Evolutionary conservation across 164 flowering plant genomes (phyloP).

Genomic region (Cinnamomum micranthum): DNA sequence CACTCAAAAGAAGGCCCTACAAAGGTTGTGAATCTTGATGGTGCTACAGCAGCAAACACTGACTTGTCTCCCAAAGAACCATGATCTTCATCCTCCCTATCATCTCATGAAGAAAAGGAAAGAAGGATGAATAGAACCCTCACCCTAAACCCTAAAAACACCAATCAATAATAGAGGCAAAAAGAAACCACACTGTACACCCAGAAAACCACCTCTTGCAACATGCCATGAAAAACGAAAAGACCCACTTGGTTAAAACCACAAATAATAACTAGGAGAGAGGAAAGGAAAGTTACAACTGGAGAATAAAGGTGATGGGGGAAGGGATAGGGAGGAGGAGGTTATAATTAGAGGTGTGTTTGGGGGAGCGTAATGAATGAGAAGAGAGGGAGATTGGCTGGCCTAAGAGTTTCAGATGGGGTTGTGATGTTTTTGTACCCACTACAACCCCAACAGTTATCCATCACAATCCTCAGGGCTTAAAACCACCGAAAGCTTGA

Average conservation of each 20-base stretch:
- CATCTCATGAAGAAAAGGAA: background rate
- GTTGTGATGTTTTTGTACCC: background rate
- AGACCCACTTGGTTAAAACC: constrained; percentile 12
- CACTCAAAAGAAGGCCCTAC: constrained; percentile 7
- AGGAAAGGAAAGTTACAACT: background rate
- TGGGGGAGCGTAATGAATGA: background rate
- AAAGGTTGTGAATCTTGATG: constrained; percentile 60
- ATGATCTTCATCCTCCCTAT: background rate
- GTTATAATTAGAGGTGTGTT: constrained; percentile 10
- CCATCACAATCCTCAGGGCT: constrained; percentile 48
- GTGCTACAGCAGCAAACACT: constrained; percentile 52
- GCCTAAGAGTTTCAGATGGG: background rate
- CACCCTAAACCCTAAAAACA: constrained; percentile 22
- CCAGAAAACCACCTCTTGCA: constrained; percentile 7
- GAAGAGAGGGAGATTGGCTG: background rate
- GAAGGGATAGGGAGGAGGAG: constrained; percentile 1
- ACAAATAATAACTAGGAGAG: too few relatives aligned
- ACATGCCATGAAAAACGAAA: constrained; percentile 8
- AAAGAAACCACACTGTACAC: constrained; percentile 6
- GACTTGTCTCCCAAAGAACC: constrained; percentile 29
- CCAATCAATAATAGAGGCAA: background rate
- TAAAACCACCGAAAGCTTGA: constrained; percentile 33
- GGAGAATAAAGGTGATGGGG: background rate
- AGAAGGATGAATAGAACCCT: constrained; percentile 18
- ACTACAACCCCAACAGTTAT: constrained; percentile 39